Percentiles rank a stretch among this genome's conserved stretches.
Evolutionary conservation across 371 early-diverging fungal species (phyloP).

Genomic region (Amoeboaphelidium occidentale): DNA sequence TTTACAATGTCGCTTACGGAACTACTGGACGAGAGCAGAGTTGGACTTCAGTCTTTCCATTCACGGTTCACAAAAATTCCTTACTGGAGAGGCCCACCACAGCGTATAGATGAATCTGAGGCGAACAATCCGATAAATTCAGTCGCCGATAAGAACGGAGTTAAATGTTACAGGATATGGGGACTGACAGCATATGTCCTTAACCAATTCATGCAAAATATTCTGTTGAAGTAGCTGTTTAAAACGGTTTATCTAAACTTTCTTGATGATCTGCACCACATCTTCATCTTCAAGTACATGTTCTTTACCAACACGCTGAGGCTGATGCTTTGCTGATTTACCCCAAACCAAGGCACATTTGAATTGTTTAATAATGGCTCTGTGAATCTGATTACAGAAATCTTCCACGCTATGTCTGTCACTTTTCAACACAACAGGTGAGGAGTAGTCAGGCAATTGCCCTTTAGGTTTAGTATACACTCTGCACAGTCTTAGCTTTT

Average conservation of each 20-base stretch:
- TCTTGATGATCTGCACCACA: slow-evolving; percentile 95
- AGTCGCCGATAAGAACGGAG: too few species aligned
- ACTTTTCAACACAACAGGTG: slow-evolving; percentile 78
- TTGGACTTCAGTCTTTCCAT: too few species aligned
- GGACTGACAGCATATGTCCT: too few species aligned
- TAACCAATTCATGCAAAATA: too few species aligned
- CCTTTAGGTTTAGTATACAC: slow-evolving; percentile 98
- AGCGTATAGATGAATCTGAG: too few species aligned
- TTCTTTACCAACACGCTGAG: slow-evolving; percentile 71
- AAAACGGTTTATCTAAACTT: slow-evolving; percentile 13
- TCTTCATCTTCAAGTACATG: slow-evolving; percentile 91
- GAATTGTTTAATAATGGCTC: slow-evolving; percentile 81
- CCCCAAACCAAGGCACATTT: slow-evolving; percentile 98
- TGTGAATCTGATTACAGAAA: slow-evolving; percentile 96
- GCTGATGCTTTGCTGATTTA: slow-evolving; percentile 86
- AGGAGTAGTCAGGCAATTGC: slow-evolving; percentile 81
- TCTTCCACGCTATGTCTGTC: slow-evolving; percentile 61
- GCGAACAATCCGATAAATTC: too few species aligned
- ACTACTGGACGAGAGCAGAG: too few species aligned
- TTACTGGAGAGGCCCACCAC: too few species aligned
- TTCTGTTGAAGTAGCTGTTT: too few species aligned
- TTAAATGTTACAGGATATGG: too few species aligned
- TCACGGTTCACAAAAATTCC: too few species aligned
- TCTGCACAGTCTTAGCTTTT: slow-evolving; percentile 56
- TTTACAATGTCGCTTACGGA: too few species aligned